Evolutionary conservation across 129 eudicot genomes (phyloP), one percentile per base, ranked within the genome.

Genomic region (Tagetes patula): DNA sequence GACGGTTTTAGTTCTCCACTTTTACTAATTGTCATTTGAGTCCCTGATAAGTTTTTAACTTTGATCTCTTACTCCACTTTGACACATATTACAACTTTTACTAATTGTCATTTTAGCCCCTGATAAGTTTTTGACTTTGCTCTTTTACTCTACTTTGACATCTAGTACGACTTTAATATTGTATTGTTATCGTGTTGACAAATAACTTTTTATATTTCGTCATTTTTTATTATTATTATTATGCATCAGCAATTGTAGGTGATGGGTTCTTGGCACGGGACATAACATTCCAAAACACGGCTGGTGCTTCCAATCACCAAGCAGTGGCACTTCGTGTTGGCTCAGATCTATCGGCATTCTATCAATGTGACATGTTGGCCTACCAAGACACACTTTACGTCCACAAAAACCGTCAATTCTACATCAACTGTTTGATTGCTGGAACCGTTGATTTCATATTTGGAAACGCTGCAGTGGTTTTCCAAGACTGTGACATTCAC

Each of bases 231-330:
- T n/a, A n/a, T n/a, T n/a, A n/a, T n/a, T n/a, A n/a, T n/a, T n/a
- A n/a, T n/a, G n/a, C n/a, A n/a, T n/a, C 82, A 85, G 86, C 84
- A 47, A 82, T 81, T 0, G 83, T 71, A 8, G 86, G 83, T 2
- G 81, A 85, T 80, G 37, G 61, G 10, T 54, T 54, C 61, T 54
- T 54, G 61, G 61, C 36, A 54, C 33, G 61, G 27, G 61, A 54
- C 61, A 54, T 54, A 54, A 54, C 61, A 20, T 54, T 54, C 4
- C 61, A 74, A 31, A 80, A 80, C 79, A 73, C 84, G 1, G 80
- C 84, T 0, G 79, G 84, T 4, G 75, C 84, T 65, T 74, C 84
- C 6, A 74, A 74, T 40, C 80, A 80, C 72, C 84, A 80, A 69
- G 84, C 84, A 0, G 84, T 80, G 47, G 84, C 84, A 8, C 72